Evolutionary conservation across 2,329 filamentous ascomycete genomes (phyloP).

Genomic region (Fusarium sp.): DNA sequence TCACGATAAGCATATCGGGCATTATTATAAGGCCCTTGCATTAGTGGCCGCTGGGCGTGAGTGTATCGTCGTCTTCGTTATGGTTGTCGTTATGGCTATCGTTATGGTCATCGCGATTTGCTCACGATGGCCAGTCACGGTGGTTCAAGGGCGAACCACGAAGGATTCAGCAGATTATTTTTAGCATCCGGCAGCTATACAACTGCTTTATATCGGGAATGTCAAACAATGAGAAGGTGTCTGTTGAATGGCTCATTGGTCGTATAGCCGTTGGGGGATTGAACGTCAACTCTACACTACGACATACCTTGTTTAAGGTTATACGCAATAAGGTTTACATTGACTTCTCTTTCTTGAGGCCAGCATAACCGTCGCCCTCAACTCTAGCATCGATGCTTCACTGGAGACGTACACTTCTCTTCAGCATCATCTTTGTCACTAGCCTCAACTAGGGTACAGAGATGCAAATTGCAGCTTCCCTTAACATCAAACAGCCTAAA

Average conservation of each 20-base stretch:
- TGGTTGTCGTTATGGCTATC: background rate
- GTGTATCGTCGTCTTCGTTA: background rate
- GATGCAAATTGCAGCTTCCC: accelerated
- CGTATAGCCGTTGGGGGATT: background rate
- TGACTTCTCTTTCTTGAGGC: background rate
- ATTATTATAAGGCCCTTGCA: background rate
- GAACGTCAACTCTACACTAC: background rate
- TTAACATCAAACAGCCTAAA: background rate
- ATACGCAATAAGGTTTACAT: background rate
- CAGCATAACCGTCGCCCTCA: too few species aligned
- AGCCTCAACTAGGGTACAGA: accelerated
- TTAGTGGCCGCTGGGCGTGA: background rate
- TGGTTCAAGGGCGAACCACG: background rate
- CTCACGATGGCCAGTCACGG: too few species aligned
- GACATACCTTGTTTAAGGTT: background rate
- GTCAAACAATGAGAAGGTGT: background rate
- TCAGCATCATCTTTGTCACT: background rate
- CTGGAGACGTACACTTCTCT: too few species aligned
- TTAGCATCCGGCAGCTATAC: background rate
- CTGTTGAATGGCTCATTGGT: background rate
- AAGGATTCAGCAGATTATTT: background rate
- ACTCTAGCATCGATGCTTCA: too few species aligned
- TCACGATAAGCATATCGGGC: background rate
- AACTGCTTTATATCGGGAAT: background rate
- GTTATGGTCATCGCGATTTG: background rate